Evolutionary conservation across 768 basidiomycete genomes (phyloP), one percentile per base, ranked within the genome.

Genomic region (Leccinellum luteum): DNA sequence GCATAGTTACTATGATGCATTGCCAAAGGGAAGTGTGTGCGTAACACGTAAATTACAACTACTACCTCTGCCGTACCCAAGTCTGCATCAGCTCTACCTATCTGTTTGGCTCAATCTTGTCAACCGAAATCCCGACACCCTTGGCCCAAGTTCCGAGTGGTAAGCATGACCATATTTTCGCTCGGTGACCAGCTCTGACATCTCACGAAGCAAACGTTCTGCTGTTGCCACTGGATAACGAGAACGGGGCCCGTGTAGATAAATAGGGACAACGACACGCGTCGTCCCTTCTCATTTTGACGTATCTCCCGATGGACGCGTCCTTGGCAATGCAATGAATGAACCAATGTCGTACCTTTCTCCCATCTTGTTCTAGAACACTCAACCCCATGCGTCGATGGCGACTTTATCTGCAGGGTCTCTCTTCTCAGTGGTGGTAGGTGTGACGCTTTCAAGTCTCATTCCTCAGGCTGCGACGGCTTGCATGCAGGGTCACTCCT

Each of bases 1-100:
- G 17, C n/a, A n/a, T 38, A 4, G 70, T 83, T 13, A 66, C 60
- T n/a, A 10, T 72, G 84, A 85, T 0, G 79, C 81, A 0, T 66
- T 85, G 15, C 35, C 17, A 17, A 38, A 17, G 35, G 8, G 35
- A 9, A 15, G 8, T 38, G 35, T 38, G 32, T 15, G 32, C 15
- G 4, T 25, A 25, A 25, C 25, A 4, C 25, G 10, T 41, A 41
- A 41, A 10, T n/a, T 41, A 41, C n/a, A 41, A 41, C 38, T 9
- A n/a, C 15, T 17, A 35, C 34, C 34, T 35, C 7, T 35, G 34
- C 34, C 17, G 35, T 17, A n/a, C 35, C 35, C 35, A 38, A n/a
- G 34, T 34, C 15, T 17, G 15, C 15, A 7, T 17, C 34, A 34
- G 32, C 14, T 34, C 32, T 34, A 41, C n/a, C 41, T 19, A 44